Evolutionary conservation across 2,329 filamentous ascomycete species (phyloP).

Genomic region (Cercospora sp.): DNA sequence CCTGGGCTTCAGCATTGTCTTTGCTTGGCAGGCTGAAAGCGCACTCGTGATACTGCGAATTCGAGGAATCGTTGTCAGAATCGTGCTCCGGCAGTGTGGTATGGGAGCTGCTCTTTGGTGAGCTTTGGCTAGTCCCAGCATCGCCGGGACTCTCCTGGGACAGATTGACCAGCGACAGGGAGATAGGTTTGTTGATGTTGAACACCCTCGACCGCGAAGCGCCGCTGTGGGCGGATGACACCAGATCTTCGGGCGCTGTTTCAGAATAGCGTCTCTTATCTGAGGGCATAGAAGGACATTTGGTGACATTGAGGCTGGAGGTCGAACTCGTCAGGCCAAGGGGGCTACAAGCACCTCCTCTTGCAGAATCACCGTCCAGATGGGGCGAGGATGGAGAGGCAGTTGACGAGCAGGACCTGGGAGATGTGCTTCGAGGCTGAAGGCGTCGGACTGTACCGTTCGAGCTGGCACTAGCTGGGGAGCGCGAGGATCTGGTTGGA

Average conservation of each 20-base stretch:
- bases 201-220: conserved; percentile 14
- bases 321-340: conserved; percentile 13
- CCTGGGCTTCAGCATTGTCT: background rate
- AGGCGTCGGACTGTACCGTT: conserved; percentile 32
- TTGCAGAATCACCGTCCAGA: conserved; percentile 13
- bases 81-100: conserved; percentile 11
- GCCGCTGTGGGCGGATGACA: conserved; percentile 21
- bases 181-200: background rate
- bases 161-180: conserved; percentile 19
- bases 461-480: conserved; percentile 28
- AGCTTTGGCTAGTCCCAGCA: background rate
- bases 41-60: background rate
- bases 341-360: conserved; percentile 7
- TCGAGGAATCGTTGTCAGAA: background rate
- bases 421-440: conserved; percentile 33
- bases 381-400: conserved; percentile 24
- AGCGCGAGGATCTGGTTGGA: conserved; percentile 25
- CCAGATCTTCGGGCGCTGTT: conserved; percentile 21
- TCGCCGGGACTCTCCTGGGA: conserved; percentile 18
- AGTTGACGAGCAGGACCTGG: conserved; percentile 33
- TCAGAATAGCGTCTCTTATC: conserved; percentile 3
- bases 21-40: background rate
- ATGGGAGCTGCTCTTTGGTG: conserved; percentile 1
- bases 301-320: conserved; percentile 18
- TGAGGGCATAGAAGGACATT: conserved; percentile 9